phyloP scores from a whole-genome alignment of 169 alveolate species.

The Perkinsus chesapeaki region DNA sequence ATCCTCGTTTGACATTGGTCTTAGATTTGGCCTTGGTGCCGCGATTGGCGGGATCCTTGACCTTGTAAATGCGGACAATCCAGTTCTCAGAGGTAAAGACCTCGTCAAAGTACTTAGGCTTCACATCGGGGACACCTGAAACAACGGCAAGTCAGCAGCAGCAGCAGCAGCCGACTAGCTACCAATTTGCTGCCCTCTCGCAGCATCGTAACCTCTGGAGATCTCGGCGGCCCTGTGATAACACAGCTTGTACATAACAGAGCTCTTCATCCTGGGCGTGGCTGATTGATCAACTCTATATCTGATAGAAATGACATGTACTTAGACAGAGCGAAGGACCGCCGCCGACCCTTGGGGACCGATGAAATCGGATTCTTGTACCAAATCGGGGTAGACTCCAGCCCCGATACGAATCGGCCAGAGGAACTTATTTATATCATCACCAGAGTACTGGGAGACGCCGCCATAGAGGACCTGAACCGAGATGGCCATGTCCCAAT shows the following conservation, averaged over 20 bases:
- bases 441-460: constrained; percentile 84
- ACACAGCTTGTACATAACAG: constrained; percentile 86
- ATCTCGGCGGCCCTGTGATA: constrained; percentile 83
- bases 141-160: background rate
- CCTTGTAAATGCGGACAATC: constrained; percentile 92
- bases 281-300: constrained; percentile 86
- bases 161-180: background rate
- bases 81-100: constrained; percentile 91
- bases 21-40: background rate
- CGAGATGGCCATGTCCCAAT: background rate
- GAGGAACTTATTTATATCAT: constrained; percentile 92
- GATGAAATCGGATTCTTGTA: constrained; percentile 46
- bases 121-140: background rate
- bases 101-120: constrained; percentile 82
- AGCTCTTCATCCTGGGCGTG: constrained; percentile 70
- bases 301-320: constrained; percentile 18
- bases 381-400: constrained; percentile 81
- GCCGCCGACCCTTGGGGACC: constrained; percentile 20
- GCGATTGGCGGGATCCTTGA: constrained; percentile 28
- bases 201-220: constrained; percentile 76
- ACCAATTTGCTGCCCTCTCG: background rate
- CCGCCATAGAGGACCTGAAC: constrained; percentile 91
- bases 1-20: background rate
- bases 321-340: background rate
- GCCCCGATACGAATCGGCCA: constrained; percentile 96